Evolutionary conservation across 1,284 basidiomycete genomes (phyloP).

Genomic region (Melampsora larici-populina): DNA sequence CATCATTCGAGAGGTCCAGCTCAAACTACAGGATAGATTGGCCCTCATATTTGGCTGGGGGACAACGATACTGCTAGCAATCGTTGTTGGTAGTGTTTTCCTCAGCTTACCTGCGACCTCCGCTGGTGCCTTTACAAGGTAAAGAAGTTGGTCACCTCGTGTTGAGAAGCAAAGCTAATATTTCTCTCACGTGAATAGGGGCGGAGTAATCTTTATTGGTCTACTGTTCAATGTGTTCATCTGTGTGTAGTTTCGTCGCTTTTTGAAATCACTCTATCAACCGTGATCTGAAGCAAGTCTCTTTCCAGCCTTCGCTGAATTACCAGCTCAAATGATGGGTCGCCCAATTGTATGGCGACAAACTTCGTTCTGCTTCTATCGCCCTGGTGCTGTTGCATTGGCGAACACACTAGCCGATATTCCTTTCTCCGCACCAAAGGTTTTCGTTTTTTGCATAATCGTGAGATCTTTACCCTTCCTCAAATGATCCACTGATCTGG

Average conservation of each 20-base stretch:
- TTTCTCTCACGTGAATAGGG: conserved; percentile 38
- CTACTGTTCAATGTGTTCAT: conserved; percentile 41
- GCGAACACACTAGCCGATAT: conserved; percentile 60
- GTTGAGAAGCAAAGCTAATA: neutral
- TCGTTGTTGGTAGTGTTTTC: conserved; percentile 50
- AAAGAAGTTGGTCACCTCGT: conserved; percentile 69
- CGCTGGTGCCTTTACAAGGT: conserved; percentile 58
- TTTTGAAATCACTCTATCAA: too few species aligned
- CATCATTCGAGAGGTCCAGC: conserved; percentile 52
- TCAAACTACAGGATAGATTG: conserved; percentile 75
- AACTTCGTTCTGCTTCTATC: conserved; percentile 77
- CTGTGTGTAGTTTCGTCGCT: neutral
- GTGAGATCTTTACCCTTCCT: conserved; percentile 51
- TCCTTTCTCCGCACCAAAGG: conserved; percentile 57
- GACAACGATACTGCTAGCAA: conserved; percentile 49
- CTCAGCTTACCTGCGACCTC: conserved; percentile 48
- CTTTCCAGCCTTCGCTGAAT: conserved; percentile 58
- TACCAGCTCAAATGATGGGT: conserved; percentile 55
- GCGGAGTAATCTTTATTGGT: conserved; percentile 64
- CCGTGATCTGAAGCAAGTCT: conserved; percentile 50
- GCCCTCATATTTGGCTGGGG: conserved; percentile 60
- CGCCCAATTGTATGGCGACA: conserved; percentile 72
- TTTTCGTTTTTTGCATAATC: conserved; percentile 58
- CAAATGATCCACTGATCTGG: too few species aligned
- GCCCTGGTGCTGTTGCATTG: conserved; percentile 68